Evolutionary conservation across 2,329 filamentous ascomycete species (phyloP).

Genomic region (Trichophyton mentagrophytes): DNA sequence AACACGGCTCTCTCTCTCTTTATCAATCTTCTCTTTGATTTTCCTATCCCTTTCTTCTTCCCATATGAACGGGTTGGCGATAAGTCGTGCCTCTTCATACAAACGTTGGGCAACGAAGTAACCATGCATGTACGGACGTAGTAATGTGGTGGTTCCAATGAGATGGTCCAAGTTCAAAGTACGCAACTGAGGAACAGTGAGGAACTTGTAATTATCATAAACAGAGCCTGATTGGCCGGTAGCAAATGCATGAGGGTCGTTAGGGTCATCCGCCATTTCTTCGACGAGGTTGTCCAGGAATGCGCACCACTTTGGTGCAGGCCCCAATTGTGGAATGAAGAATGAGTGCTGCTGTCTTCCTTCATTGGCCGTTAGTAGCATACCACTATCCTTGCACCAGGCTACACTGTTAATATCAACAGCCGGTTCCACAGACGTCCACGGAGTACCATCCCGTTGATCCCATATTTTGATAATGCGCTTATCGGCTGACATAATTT

Average conservation of each 20-base stretch:
- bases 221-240: slow-evolving; percentile 50
- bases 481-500: slow-evolving; percentile 85
- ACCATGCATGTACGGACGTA: slow-evolving; percentile 97
- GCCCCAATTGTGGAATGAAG: slow-evolving; percentile 85
- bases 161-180: slow-evolving; percentile 77
- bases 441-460: slow-evolving; percentile 64
- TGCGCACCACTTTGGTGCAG: slow-evolving; percentile 87
- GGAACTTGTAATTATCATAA: slow-evolving; percentile 99
- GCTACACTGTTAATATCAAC: slow-evolving; percentile 92
- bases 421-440: slow-evolving; percentile 89
- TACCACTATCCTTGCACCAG: slow-evolving; percentile 83
- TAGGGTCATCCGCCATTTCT: slow-evolving; percentile 81
- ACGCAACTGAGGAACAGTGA: slow-evolving; percentile 75
- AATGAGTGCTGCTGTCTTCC: slow-evolving; percentile 90
- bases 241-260: slow-evolving; percentile 46
- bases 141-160: slow-evolving; percentile 74
- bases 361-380: slow-evolving; percentile 94
- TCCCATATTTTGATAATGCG: slow-evolving; percentile 97
- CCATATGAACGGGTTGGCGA: slow-evolving; percentile 86
- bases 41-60: slow-evolving; percentile 85
- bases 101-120: slow-evolving; percentile 93
- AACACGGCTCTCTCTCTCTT: slow-evolving; percentile 89
- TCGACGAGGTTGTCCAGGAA: slow-evolving; percentile 97
- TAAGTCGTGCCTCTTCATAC: slow-evolving; percentile 87
- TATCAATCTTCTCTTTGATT: slow-evolving; percentile 89